These are phyloP conservation scores for Nadsonia starkeyi-henricii DNA, from an alignment of 1,139 yeast genomes.

Conservation along the genomic window DNA sequence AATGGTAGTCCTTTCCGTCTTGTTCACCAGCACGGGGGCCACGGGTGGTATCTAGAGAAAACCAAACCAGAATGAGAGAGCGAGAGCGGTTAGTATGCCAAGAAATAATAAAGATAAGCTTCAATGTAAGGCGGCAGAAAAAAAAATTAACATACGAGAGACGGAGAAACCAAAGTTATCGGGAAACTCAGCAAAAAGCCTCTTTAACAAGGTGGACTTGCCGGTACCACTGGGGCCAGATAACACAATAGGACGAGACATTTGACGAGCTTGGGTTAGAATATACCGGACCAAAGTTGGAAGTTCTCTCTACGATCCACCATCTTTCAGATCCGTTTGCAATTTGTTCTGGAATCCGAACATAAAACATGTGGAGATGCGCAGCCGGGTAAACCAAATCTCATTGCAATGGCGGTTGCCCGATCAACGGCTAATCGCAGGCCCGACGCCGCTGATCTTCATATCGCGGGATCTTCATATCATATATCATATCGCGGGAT, in stretches of 20 bases:
- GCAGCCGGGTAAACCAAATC: not conserved
- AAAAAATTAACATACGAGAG: conserved; percentile 38
- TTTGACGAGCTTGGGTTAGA: not conserved
- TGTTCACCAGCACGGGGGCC: conserved; percentile 83
- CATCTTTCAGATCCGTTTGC: too few species aligned
- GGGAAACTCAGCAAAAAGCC: conserved; percentile 81
- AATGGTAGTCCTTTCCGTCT: conserved; percentile 81
- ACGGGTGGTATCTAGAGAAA: conserved; percentile 68
- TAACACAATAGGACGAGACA: conserved; percentile 71
- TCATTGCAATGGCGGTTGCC: not conserved
- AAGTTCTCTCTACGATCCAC: too few species aligned
- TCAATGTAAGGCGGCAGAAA: not conserved
- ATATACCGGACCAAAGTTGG: not conserved
- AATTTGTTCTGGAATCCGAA: too few species aligned
- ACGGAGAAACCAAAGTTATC: conserved; percentile 84
- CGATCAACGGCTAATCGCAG: not conserved
- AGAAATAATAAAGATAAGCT: not conserved
- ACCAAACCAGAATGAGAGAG: not conserved
- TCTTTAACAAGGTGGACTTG: conserved; percentile 83
- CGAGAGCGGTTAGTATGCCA: not conserved
- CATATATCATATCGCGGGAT: too few species aligned
- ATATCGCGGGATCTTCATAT: too few species aligned
- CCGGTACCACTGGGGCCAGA: conserved; percentile 97
- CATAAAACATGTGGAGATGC: too few species aligned
- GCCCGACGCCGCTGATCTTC: not conserved